Evolutionary conservation across 768 basidiomycete species (phyloP), one percentile per base, ranked within the genome.

Genomic region (Naganishia randhawae): DNA sequence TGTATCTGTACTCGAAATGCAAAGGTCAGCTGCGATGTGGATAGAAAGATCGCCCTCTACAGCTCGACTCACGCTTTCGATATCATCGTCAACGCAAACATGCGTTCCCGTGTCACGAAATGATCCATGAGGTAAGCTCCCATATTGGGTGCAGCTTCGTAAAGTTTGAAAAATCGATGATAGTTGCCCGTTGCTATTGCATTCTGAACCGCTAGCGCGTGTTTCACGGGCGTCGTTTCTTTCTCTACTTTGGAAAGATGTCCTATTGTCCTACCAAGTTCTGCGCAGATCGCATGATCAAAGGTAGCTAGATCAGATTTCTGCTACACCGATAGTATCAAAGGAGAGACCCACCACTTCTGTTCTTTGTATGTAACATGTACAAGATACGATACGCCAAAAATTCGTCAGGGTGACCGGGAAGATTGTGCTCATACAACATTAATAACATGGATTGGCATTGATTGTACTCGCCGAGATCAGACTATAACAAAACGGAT

Each of bases 41-140:
- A 50, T 65, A 25, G 45, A 29, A 17, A 27, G 29, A 54, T 29
- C 7, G 27, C 17, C 63, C 1, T 39, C 85, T 0, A 22, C 17
- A n/a, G 25, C 16, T 31, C 8, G 10, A 50, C 94, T 75, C 73
- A 98, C 96, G 91, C 89, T 85, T 90, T 96, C 33, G 90, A 86
- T 82, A 99, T 94, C 72, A 89, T 86, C 76, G 92, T 86, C 69
- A 99, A 79, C 1, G 92, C 93, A 68, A 86, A 86, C 66, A 89
- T 85, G 68, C 96, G 83, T 82, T 98, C 96, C 74, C 96, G 85
- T 75, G 88, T 86, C 75, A 97, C 89, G 79, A 98, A 97, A 80
- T 97, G 93, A 81, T 98, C 96, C 91, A 99, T 96, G 76, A 99
- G 92, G 80, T 98, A 98, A 64, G 86, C 93, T 42, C 92, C 92